Evolutionary conservation across 2,329 filamentous ascomycete species (phyloP).

Genomic region (Xylariaceae sp.): DNA sequence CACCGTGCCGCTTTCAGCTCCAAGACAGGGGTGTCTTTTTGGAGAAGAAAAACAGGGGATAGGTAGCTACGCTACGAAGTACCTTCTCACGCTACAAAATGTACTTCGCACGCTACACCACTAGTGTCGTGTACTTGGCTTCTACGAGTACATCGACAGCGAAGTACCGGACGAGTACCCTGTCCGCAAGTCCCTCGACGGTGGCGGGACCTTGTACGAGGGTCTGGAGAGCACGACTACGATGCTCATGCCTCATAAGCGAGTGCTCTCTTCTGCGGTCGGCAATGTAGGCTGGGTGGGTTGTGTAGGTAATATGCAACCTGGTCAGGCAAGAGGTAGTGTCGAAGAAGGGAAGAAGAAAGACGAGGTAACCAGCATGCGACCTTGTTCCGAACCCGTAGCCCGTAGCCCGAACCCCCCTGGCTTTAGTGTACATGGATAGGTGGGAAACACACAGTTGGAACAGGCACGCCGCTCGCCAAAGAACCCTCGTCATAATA

Average conservation of each 20-base stretch:
- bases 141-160: too few species aligned
- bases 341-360: neutral
- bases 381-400: conserved; percentile 15
- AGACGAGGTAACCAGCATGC: conserved; percentile 18
- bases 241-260: neutral
- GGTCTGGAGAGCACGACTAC: neutral
- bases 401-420: conserved; percentile 1
- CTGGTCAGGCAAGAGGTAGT: neutral
- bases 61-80: conserved; percentile 8
- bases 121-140: neutral
- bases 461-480: conserved; percentile 16
- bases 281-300: neutral
- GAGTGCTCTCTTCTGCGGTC: neutral
- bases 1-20: conserved; percentile 20
- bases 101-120: neutral
- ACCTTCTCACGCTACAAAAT: neutral
- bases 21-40: conserved; percentile 15
- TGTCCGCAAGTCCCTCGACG: neutral
- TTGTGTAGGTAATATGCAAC: neutral
- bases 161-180: too few species aligned
- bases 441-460: conserved; percentile 24
- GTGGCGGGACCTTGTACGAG: neutral
- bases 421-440: conserved; percentile 6
- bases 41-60: conserved; percentile 18
- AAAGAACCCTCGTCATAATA: conserved; percentile 19